These are phyloP conservation scores for Populus euphratica DNA, from an alignment of 345 rosid species.

Conservation along the genomic window DNA sequence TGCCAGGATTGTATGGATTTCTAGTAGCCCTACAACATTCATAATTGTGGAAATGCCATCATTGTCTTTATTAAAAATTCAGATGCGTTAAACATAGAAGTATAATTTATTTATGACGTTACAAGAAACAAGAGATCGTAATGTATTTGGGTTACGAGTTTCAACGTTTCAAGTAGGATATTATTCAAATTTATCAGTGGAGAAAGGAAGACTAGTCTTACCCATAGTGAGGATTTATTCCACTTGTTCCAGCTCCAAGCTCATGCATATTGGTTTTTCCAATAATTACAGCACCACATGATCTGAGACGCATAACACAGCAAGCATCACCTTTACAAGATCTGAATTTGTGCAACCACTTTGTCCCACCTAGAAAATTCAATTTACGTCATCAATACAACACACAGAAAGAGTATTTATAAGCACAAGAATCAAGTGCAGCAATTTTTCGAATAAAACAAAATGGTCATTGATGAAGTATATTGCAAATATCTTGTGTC, in stretches of 20 bases:
- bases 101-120: background rate
- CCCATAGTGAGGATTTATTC: constrained; percentile 82
- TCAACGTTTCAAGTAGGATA: background rate
- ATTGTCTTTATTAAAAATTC: background rate
- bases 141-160: background rate
- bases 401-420: no score
- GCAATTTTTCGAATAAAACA: background rate
- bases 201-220: background rate
- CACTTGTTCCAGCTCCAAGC: constrained; percentile 78
- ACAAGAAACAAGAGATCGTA: background rate
- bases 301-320: constrained; percentile 54
- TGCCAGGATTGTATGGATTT: constrained; percentile 51
- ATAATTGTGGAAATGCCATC: background rate
- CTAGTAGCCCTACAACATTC: constrained; percentile 40
- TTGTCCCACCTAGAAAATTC: constrained; percentile 53
- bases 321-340: constrained; percentile 51
- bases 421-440: background rate
- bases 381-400: background rate
- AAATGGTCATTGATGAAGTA: background rate
- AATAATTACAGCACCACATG: constrained; percentile 59
- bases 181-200: background rate
- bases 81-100: background rate
- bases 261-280: constrained; percentile 86
- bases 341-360: constrained; percentile 66
- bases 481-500: no score